phyloP scores from a whole-genome alignment of 2,329 filamentous ascomycete species.

The Escovopsis weberi region DNA sequence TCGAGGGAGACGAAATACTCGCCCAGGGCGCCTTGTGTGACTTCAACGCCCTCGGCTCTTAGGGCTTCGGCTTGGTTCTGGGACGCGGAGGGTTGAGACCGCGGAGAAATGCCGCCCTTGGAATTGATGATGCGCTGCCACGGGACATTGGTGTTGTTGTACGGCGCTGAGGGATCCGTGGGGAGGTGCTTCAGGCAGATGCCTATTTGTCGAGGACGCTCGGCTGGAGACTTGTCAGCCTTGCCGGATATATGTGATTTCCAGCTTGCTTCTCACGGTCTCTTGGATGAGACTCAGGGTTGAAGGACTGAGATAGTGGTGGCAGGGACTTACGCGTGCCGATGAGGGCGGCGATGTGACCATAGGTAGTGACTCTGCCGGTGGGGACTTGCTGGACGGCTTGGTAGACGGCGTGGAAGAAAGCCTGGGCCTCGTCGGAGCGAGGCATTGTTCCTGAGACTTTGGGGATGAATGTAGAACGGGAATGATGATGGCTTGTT shows the following conservation, averaged over 20 bases:
- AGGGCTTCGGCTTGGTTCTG: slow-evolving; percentile 37
- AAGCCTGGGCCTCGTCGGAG: slow-evolving; percentile 59
- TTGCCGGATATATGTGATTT: neutral
- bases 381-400: slow-evolving; percentile 74
- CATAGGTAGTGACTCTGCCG: slow-evolving; percentile 79
- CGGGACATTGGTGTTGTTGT: slow-evolving; percentile 67
- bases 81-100: slow-evolving; percentile 44
- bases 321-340: slow-evolving; percentile 49
- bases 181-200: slow-evolving; percentile 80
- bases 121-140: slow-evolving; percentile 92
- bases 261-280: neutral
- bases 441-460: slow-evolving; percentile 39
- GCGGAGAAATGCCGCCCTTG: slow-evolving; percentile 71
- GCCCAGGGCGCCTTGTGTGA: slow-evolving; percentile 33
- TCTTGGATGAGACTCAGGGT: neutral
- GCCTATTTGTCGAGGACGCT: slow-evolving; percentile 72
- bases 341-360: slow-evolving; percentile 59
- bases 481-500: too few species aligned
- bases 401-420: slow-evolving; percentile 64
- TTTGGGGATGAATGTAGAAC: too few species aligned
- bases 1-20: slow-evolving; percentile 37
- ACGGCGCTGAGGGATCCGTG: slow-evolving; percentile 33
- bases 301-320: neutral
- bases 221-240: slow-evolving; percentile 28
- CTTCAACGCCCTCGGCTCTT: slow-evolving; percentile 35